phyloP scores from a whole-genome alignment of 2,329 filamentous ascomycete species.

The Dissoconium aciculare region DNA sequence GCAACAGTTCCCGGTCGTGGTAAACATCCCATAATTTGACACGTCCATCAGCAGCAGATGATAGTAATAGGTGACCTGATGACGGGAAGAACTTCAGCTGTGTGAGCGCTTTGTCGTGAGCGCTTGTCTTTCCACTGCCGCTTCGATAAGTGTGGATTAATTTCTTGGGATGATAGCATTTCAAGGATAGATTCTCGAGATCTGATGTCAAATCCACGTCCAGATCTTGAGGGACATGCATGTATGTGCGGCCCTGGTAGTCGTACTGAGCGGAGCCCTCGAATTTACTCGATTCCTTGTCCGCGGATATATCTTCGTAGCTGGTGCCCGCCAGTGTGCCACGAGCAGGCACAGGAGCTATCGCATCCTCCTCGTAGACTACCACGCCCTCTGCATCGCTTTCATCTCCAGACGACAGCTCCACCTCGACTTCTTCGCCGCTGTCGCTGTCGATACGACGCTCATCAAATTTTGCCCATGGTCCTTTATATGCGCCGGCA shows the following conservation, averaged over 20 bases:
- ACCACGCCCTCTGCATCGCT: constrained; percentile 63
- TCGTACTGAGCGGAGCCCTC: constrained; percentile 72
- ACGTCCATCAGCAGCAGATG: constrained; percentile 76
- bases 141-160: constrained; percentile 77
- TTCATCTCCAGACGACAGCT: constrained; percentile 55
- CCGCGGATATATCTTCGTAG: constrained; percentile 31
- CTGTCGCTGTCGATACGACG: constrained; percentile 59
- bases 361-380: constrained; percentile 60
- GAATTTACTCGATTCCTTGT: constrained; percentile 67
- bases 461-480: constrained; percentile 75
- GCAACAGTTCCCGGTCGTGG: constrained; percentile 72
- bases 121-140: constrained; percentile 29
- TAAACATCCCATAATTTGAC: constrained; percentile 94
- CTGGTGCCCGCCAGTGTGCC: constrained; percentile 36
- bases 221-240: constrained; percentile 89
- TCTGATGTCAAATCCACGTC: constrained; percentile 68
- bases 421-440: constrained; percentile 56
- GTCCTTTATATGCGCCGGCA: constrained; percentile 75
- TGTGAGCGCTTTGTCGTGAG: constrained; percentile 62
- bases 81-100: constrained; percentile 77
- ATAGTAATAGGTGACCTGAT: constrained; percentile 77
- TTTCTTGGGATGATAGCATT: constrained; percentile 75
- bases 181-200: constrained; percentile 47
- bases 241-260: constrained; percentile 90
- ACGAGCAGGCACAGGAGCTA: constrained; percentile 41